phyloP scores from a whole-genome alignment of 192 early-diverging fungal genomes.

The Diversispora epigaea region DNA sequence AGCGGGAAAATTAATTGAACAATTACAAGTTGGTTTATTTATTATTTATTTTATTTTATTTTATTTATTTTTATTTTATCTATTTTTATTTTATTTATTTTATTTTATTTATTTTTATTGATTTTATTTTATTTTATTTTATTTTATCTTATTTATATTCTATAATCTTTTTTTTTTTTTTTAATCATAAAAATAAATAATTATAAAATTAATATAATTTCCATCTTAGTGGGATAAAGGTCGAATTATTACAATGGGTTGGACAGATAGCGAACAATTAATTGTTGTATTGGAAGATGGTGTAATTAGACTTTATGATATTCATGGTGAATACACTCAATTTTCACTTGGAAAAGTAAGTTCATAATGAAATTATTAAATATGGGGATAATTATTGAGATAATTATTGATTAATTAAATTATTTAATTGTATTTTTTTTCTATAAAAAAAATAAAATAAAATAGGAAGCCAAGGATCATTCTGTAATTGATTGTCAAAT shows the following conservation, averaged over 20 bases:
- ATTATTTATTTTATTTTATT: slow-evolving; percentile 8
- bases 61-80: neutral
- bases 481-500: slow-evolving; percentile 83
- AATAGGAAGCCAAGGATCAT: slow-evolving; percentile 75
- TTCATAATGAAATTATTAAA: neutral
- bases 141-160: neutral
- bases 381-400: neutral
- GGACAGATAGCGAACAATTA: slow-evolving; percentile 86
- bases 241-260: slow-evolving; percentile 87
- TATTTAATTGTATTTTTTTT: neutral
- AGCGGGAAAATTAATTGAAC: slow-evolving; percentile 79
- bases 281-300: slow-evolving; percentile 88
- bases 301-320: slow-evolving; percentile 73
- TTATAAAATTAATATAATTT: neutral
- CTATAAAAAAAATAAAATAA: too few species aligned
- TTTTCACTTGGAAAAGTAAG: slow-evolving; percentile 77
- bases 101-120: neutral
- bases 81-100: neutral
- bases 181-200: too few species aligned
- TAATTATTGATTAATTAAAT: neutral
- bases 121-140: too few species aligned
- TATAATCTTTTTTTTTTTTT: too few species aligned
- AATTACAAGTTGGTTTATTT: slow-evolving; percentile 65
- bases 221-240: slow-evolving; percentile 77
- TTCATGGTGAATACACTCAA: slow-evolving; percentile 78